These are phyloP conservation scores for Brassica napus DNA, from an alignment of 345 rosid genomes.

Conservation along the genomic window Da-Ae NC_063438.1:23539501-23540000, in stretches of 20 bases:
- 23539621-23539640: conserved; percentile 13
- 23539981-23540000: conserved; percentile 79
- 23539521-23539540: conserved; percentile 29
- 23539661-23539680: not conserved
- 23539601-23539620: conserved; percentile 23
- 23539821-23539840: conserved; percentile 15
- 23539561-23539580: conserved; percentile 39
- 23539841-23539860: not conserved
- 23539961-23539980: conserved; percentile 80
- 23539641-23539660: not conserved
- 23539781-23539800: conserved; percentile 1
- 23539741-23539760: conserved; percentile 30
- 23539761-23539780: conserved; percentile 1
- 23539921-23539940: conserved; percentile 36
- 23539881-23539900: conserved; percentile 15
- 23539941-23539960: conserved; percentile 79
- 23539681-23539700: not conserved
- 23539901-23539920: not conserved
- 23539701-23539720: not conserved
- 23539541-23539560: not conserved
- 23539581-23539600: conserved; percentile 37
- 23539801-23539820: conserved; percentile 12
- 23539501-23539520: not conserved
- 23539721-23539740: conserved; percentile 3
- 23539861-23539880: conserved; percentile 29